Evolutionary conservation across 2,329 filamentous ascomycete species (phyloP).

Genomic region (Penicillium digitatum): DNA sequence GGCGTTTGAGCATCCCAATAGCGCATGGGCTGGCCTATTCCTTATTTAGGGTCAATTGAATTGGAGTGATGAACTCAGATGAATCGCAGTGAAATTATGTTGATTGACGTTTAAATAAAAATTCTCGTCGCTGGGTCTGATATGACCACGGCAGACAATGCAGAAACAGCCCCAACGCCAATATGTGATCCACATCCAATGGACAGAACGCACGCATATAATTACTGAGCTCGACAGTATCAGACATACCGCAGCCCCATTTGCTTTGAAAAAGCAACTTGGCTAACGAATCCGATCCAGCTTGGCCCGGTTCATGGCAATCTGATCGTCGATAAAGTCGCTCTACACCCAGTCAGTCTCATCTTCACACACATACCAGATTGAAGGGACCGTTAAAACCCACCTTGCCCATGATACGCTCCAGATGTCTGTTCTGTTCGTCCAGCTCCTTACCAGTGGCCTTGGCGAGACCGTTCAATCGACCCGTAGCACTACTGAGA

Average conservation of each 20-base stretch:
- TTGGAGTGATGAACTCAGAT: background rate
- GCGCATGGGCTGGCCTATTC: background rate
- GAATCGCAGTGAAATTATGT: slow-evolving; percentile 4
- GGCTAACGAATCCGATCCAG: slow-evolving; percentile 54
- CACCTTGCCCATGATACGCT: slow-evolving; percentile 74
- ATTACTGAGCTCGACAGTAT: slow-evolving; percentile 27
- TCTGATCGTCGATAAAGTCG: slow-evolving; percentile 76
- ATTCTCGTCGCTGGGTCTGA: slow-evolving; percentile 5
- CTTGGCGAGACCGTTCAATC: slow-evolving; percentile 68
- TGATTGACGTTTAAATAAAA: slow-evolving; percentile 2
- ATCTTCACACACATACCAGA: background rate
- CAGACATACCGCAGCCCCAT: slow-evolving; percentile 27
- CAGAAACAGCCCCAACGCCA: slow-evolving; percentile 6
- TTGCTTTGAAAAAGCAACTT: background rate
- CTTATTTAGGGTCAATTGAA: background rate
- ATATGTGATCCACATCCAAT: background rate
- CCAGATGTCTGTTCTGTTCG: slow-evolving; percentile 71
- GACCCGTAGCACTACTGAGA: slow-evolving; percentile 59
- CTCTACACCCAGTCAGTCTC: slow-evolving; percentile 53
- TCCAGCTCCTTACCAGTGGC: slow-evolving; percentile 74
- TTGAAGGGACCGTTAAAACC: slow-evolving; percentile 20
- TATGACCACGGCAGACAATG: slow-evolving; percentile 4
- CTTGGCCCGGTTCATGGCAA: slow-evolving; percentile 71
- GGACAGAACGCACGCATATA: slow-evolving; percentile 5
- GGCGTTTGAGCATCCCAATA: background rate